phyloP scores from a whole-genome alignment of 192 early-diverging fungal species.

The Gigaspora rosea region DNA sequence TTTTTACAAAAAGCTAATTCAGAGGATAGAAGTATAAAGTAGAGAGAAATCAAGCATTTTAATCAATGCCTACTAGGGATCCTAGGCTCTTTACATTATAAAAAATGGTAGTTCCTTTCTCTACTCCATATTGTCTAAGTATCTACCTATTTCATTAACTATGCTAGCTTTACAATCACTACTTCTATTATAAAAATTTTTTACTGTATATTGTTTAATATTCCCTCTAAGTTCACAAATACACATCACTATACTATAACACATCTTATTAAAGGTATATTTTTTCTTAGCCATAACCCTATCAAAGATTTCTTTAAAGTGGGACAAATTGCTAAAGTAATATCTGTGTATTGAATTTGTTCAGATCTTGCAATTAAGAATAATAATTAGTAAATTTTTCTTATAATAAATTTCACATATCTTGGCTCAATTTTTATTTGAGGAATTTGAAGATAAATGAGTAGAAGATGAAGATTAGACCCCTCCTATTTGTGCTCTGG shows the following conservation, averaged over 20 bases:
- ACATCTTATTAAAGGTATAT: conserved; percentile 18
- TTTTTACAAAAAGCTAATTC: too few relatives aligned
- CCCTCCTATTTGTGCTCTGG: neutral
- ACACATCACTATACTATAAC: conserved; percentile 1
- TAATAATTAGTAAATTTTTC: conserved; percentile 14
- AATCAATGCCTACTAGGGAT: too few relatives aligned
- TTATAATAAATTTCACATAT: neutral
- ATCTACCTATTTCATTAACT: conserved; percentile 16
- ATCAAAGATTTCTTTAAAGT: conserved; percentile 13
- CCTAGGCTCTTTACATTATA: conserved; percentile 14
- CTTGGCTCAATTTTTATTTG: neutral
- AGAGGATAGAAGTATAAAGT: neutral
- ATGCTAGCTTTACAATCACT: conserved; percentile 13
- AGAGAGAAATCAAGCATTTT: neutral
- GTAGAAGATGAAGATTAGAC: neutral
- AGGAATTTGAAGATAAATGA: neutral
- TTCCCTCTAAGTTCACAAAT: conserved; percentile 9
- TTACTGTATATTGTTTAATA: conserved; percentile 17
- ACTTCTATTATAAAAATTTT: conserved; percentile 22
- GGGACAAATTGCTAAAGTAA: neutral
- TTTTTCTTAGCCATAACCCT: neutral
- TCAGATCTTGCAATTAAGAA: conserved; percentile 2
- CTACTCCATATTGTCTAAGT: conserved; percentile 5
- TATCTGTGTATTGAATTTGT: neutral
- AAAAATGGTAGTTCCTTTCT: conserved; percentile 6